phyloP scores from a whole-genome alignment of 306 rosid genomes.

The Vigna radiata region DNA sequence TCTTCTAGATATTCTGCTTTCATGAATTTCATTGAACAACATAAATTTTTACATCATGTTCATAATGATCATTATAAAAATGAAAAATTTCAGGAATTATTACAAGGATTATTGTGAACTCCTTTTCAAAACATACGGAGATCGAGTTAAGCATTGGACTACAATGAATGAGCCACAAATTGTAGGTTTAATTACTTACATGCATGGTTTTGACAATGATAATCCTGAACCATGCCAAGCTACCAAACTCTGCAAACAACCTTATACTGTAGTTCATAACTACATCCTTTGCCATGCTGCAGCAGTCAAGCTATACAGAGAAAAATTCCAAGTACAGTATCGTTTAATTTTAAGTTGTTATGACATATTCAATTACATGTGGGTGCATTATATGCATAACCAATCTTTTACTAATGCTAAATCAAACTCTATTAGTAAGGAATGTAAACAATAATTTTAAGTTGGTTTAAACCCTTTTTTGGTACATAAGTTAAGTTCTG shows the following conservation, averaged over 20 bases:
- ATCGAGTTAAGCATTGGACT: slow-evolving; percentile 55
- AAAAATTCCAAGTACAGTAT: slow-evolving; percentile 44
- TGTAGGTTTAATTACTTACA: slow-evolving; percentile 36
- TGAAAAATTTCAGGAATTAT: slow-evolving; percentile 40
- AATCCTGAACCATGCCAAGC: slow-evolving; percentile 33
- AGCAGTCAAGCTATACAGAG: slow-evolving; percentile 39
- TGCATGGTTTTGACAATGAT: slow-evolving; percentile 40
- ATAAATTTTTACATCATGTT: no score
- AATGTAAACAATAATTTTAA: not conserved
- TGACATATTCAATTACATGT: no score
- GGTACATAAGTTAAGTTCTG: no score
- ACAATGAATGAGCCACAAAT: slow-evolving; percentile 52
- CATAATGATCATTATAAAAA: not conserved
- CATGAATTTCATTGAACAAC: not conserved
- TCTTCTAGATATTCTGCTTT: not conserved
- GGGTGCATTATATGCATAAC: no score
- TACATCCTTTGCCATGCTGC: slow-evolving; percentile 52
- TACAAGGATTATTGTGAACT: slow-evolving; percentile 51
- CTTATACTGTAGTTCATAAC: slow-evolving; percentile 51
- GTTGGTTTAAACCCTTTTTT: no score
- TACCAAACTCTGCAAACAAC: slow-evolving; percentile 35
- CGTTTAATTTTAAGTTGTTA: not conserved
- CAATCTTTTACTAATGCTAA: no score
- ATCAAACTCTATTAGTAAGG: not conserved
- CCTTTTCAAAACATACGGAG: slow-evolving; percentile 51